phyloP scores from a whole-genome alignment of 2,329 filamentous ascomycete genomes.

The Alternaria sp. region DNA sequence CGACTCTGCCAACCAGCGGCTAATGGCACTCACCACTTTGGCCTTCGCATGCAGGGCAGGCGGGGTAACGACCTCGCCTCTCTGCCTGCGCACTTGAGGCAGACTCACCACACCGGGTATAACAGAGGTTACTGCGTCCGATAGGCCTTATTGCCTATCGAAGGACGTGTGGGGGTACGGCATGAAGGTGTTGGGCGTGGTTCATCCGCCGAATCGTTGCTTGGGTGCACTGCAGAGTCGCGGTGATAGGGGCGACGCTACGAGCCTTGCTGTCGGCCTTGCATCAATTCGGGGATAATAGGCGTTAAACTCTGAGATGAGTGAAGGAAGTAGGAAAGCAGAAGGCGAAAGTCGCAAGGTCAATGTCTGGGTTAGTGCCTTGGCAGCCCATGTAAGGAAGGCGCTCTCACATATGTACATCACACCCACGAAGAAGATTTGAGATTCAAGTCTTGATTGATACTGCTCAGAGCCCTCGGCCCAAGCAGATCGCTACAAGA shows the following conservation, averaged over 20 bases:
- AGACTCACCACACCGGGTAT: background rate
- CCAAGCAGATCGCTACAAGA: background rate
- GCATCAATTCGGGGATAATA: no score
- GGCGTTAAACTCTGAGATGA: no score
- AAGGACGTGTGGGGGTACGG: background rate
- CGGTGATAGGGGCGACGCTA: background rate
- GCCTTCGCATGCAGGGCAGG: background rate
- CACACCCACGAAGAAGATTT: background rate
- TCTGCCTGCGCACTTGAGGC: background rate
- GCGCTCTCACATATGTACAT: background rate
- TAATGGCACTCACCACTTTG: background rate
- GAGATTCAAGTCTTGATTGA: background rate
- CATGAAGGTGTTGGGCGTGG: background rate
- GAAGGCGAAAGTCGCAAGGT: background rate
- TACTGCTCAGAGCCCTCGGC: background rate
- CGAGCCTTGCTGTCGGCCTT: background rate
- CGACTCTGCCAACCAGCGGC: background rate
- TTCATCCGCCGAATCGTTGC: background rate
- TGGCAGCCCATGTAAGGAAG: background rate
- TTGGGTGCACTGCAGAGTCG: background rate
- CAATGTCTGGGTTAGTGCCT: background rate
- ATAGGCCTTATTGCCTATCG: background rate
- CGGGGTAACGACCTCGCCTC: background rate
- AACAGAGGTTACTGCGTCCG: background rate
- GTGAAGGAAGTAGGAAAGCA: background rate